Base-by-base conservation (phyloP, 2,329 filamentous ascomycete species). In the Microdochium nivale region DNA sequence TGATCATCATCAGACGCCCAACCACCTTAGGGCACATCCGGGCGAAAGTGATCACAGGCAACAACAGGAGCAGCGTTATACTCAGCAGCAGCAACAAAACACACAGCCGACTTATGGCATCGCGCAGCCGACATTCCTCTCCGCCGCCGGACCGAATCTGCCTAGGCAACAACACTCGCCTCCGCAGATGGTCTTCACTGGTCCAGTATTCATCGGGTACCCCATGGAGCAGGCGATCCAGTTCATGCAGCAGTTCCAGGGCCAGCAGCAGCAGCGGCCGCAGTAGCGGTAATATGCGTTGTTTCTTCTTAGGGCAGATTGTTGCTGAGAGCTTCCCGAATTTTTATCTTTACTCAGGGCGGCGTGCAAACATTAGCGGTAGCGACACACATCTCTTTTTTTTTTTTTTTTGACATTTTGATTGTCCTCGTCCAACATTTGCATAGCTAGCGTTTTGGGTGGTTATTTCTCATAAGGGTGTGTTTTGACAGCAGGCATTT, bases 131-230 rank as follows among this genome's bases (percentile, higher is more conserved):
- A 65, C 77, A 1, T 82, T 83, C 52, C 68, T 84, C 58, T 77
- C 77, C 56, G 64, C 75, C 2, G 56, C 65, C 37, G 56, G 59
- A 25, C 53, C 40, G 62, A 66, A 51, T 55, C 67, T 35, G 49
- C 61, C 48, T 66, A 71, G 57, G 43, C 24, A 23, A 21, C 46
- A 19, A 16, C 46, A 25, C 10, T 58, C 59, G 23, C 52, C 56
- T 10, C 80, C 88, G 10, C 85, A 87, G 59, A 87, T 96, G 80
- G 76, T 95, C 0, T 96, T 96, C 63, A 95, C 88, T 9, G 92
- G 92, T 0, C 92, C 92, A 0, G 90, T 96, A 0, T 96, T 96
- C 63, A 89, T 97, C 60, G 92, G 92, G 0, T 96, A 96, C 62
- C 83, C 86, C 10, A 80, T 90, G 55, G 88, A 95, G 54, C 85